Evolutionary conservation across 805 yeast species (phyloP).

Genomic region (Ogataea zsoltii): DNA sequence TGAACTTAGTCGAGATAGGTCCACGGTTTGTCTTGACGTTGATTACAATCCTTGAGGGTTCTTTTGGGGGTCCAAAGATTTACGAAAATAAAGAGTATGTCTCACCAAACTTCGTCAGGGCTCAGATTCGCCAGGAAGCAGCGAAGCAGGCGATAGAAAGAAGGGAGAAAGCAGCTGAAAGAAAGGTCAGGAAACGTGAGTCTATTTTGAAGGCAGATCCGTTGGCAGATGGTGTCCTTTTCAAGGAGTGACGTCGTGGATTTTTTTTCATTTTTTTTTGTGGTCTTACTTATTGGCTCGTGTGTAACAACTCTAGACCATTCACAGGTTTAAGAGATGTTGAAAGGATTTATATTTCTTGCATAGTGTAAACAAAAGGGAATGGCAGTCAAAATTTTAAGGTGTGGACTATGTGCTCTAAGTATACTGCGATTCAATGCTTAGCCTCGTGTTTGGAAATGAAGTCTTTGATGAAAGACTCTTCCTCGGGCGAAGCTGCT

Average conservation of each 20-base stretch:
- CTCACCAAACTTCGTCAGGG: constrained; percentile 92
- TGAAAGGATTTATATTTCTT: too few relatives aligned
- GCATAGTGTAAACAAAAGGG: too few relatives aligned
- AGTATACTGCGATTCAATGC: constrained; percentile 24
- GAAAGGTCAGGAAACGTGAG: constrained; percentile 75
- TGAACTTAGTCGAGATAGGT: constrained; percentile 89
- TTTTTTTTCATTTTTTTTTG: not conserved
- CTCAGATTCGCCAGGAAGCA: constrained; percentile 77
- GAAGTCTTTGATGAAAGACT: constrained; percentile 78
- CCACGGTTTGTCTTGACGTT: constrained; percentile 94
- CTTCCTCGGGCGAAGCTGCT: constrained; percentile 86
- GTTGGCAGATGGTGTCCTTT: constrained; percentile 72
- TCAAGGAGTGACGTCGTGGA: constrained; percentile 48
- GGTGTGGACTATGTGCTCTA: too few relatives aligned
- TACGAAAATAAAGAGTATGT: constrained; percentile 96
- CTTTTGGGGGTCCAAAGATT: constrained; percentile 96
- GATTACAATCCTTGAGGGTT: constrained; percentile 90
- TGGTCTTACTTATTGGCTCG: not conserved
- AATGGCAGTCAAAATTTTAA: too few relatives aligned
- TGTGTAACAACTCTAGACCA: too few relatives aligned
- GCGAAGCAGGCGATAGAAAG: constrained; percentile 79
- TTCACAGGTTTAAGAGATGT: too few relatives aligned
- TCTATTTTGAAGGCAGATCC: constrained; percentile 79
- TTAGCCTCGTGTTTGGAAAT: constrained; percentile 45
- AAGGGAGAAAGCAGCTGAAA: constrained; percentile 73